A percentile compares a stretch with the other conserved stretches of the same genome.
Evolutionary conservation across 2,329 filamentous ascomycete species (phyloP).

Genomic region (Curvularia verruculosa): DNA sequence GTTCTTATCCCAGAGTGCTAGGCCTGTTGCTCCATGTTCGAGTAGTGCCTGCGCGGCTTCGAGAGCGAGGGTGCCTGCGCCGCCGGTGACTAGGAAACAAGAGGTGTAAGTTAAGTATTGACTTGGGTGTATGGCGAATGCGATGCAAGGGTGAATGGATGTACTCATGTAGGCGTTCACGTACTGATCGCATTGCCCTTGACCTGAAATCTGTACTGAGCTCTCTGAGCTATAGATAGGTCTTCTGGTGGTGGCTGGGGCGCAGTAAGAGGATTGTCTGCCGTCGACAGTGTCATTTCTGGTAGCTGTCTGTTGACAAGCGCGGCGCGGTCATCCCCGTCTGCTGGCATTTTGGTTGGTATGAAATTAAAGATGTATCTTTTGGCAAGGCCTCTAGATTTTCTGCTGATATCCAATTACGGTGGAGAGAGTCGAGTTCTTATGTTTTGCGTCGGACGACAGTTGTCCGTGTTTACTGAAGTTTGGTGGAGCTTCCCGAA

Average conservation of each 20-base stretch:
- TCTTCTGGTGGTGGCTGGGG: constrained; percentile 53
- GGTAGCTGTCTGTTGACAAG: constrained; percentile 54
- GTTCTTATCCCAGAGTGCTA: constrained; percentile 67
- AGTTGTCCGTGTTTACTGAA: constrained; percentile 15
- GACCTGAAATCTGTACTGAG: constrained; percentile 58
- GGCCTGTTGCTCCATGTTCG: constrained; percentile 67
- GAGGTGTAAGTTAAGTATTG: constrained; percentile 1
- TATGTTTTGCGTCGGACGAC: constrained; percentile 19
- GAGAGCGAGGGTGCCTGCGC: constrained; percentile 68
- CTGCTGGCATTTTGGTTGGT: constrained; percentile 39
- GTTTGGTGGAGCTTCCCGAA: constrained; percentile 13
- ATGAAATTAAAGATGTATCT: background rate
- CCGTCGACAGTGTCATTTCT: constrained; percentile 58
- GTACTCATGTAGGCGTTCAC: constrained; percentile 34
- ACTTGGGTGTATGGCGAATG: background rate
- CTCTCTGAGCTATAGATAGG: constrained; percentile 50
- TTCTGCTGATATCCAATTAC: background rate
- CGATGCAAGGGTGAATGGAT: constrained; percentile 4
- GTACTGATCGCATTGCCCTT: constrained; percentile 61
- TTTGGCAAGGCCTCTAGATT: background rate
- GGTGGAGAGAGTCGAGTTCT: background rate
- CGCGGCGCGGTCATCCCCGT: constrained; percentile 50
- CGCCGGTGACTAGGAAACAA: constrained; percentile 63
- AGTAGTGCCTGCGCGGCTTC: constrained; percentile 66
- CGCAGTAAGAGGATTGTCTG: constrained; percentile 51